These are phyloP conservation scores for Fomitopsis betulina DNA, from an alignment of 1,284 basidiomycete genomes.

Conservation along the genomic window DNA sequence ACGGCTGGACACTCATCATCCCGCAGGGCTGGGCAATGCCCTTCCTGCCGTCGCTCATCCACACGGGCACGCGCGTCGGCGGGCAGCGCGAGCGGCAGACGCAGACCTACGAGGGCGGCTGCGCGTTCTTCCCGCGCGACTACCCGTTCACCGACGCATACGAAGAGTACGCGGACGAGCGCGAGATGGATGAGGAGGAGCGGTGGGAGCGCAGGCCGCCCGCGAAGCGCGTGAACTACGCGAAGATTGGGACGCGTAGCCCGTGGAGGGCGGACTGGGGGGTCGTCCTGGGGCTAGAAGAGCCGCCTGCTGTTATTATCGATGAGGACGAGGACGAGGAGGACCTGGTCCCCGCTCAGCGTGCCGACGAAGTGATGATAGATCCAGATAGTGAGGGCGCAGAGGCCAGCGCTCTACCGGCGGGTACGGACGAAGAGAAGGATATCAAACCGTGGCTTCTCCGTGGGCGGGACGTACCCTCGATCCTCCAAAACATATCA, in stretches of 20 bases:
- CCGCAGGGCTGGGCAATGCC: slow-evolving; percentile 88
- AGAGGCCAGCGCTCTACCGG: background rate
- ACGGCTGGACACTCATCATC: slow-evolving; percentile 83
- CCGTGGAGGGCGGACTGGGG: slow-evolving; percentile 80
- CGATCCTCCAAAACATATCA: slow-evolving; percentile 40
- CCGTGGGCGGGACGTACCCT: slow-evolving; percentile 44
- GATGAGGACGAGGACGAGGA: slow-evolving; percentile 26
- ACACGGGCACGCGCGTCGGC: slow-evolving; percentile 76
- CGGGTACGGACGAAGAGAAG: background rate
- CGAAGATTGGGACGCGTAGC: slow-evolving; percentile 57
- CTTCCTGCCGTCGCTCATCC: slow-evolving; percentile 76
- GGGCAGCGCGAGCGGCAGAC: slow-evolving; percentile 76
- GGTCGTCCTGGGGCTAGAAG: slow-evolving; percentile 50
- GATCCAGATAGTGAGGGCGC: slow-evolving; percentile 28
- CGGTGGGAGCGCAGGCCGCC: slow-evolving; percentile 81
- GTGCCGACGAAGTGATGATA: background rate
- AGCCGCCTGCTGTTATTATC: background rate
- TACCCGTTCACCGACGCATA: slow-evolving; percentile 60
- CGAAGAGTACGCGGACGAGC: slow-evolving; percentile 39
- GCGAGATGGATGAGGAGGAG: slow-evolving; percentile 46
- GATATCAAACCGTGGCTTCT: slow-evolving; percentile 60
- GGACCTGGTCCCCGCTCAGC: slow-evolving; percentile 49
- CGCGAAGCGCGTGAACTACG: slow-evolving; percentile 76
- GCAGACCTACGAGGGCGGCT: slow-evolving; percentile 77
- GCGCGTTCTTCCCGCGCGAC: slow-evolving; percentile 77